Conservation (phyloP, 257 asterid species). For the Solanum sitiens region DNA sequence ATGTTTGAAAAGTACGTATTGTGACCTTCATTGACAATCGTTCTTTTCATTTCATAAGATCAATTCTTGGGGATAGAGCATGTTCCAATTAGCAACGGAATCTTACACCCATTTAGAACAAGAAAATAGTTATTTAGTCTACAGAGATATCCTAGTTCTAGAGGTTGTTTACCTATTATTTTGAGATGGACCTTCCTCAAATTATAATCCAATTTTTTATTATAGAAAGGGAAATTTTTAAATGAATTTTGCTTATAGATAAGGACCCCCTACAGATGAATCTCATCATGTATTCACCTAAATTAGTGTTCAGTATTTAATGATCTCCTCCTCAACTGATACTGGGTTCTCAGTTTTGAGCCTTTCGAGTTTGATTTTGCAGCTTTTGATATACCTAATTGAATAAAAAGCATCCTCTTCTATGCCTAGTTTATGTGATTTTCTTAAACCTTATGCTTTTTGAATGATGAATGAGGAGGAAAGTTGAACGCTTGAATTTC, state of each 20-base stretch:
- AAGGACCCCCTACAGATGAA: background rate
- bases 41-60: background rate
- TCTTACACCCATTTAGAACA: background rate
- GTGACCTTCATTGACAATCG: background rate
- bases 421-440: background rate
- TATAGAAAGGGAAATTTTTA: background rate
- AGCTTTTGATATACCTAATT: background rate
- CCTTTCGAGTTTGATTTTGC: background rate
- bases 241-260: background rate
- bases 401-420: background rate
- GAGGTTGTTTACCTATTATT: background rate
- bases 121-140: background rate
- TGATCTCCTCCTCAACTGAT: background rate
- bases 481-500: background rate
- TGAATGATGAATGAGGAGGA: background rate
- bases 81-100: background rate
- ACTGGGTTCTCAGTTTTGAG: background rate
- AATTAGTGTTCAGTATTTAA: background rate
- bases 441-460: too few species aligned
- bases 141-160: background rate
- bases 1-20: background rate
- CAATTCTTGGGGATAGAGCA: background rate
- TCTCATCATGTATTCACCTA: background rate
- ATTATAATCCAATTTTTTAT: background rate
- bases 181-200: background rate